phyloP scores from a whole-genome alignment of 345 rosid species.

The Geranium rotundifolium region DNA sequence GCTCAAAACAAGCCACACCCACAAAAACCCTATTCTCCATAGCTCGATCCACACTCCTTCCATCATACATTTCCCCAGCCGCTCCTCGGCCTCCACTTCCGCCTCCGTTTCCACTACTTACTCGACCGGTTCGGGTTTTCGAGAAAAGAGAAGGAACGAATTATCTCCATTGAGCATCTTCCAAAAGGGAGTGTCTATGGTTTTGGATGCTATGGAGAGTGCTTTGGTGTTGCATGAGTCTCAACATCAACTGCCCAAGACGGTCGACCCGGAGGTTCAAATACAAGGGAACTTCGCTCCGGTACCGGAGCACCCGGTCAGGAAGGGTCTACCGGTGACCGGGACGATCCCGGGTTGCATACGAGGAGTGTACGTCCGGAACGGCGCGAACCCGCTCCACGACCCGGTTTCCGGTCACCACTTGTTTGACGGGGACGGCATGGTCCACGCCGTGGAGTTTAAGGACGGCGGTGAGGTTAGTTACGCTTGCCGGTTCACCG shows the following conservation, averaged over 20 bases:
- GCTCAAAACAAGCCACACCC: constrained; percentile 8
- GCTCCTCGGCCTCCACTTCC: constrained; percentile 19
- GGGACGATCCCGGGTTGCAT: constrained; percentile 71
- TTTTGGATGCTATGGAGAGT: constrained; percentile 49
- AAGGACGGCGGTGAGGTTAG: constrained; percentile 46
- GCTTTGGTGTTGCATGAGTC: constrained; percentile 55
- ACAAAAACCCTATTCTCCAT: constrained; percentile 10
- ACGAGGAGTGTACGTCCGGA: constrained; percentile 75
- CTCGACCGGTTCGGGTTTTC: too few species aligned
- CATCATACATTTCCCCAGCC: constrained; percentile 44
- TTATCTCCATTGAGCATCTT: constrained; percentile 37
- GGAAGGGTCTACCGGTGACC: constrained; percentile 31
- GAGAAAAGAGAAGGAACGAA: constrained; percentile 4
- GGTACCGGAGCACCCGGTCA: constrained; percentile 60
- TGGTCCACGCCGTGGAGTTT: constrained; percentile 76
- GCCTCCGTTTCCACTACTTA: constrained; percentile 4
- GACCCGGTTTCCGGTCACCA: constrained; percentile 88
- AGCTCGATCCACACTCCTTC: constrained; percentile 45
- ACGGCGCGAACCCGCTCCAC: constrained; percentile 89
- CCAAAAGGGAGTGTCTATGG: constrained; percentile 55
- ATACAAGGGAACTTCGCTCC: constrained; percentile 91
- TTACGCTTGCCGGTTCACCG: constrained; percentile 70
- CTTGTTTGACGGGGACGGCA: constrained; percentile 91
- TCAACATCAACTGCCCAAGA: constrained; percentile 60
- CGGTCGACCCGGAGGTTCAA: constrained; percentile 75